These are phyloP conservation scores for Saitozyma sp. DNA, from an alignment of 768 basidiomycete genomes.

Conservation along the genomic window DNA sequence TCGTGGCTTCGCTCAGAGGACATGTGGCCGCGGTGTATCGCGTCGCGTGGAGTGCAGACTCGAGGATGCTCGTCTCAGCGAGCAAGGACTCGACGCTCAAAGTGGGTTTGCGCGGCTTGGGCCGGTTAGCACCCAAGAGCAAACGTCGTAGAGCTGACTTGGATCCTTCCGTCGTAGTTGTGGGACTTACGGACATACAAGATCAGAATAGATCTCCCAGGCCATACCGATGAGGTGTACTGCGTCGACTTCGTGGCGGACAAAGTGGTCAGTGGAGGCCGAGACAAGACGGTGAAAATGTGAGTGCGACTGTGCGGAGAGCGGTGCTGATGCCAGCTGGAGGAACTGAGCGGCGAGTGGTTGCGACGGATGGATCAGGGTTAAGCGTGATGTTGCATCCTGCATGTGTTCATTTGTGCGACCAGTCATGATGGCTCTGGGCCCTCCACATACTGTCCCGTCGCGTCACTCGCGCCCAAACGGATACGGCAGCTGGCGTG, in stretches of 20 bases:
- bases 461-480: no score
- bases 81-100: conserved; percentile 96
- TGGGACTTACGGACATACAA: conserved; percentile 98
- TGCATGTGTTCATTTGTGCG: no score
- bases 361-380: no score
- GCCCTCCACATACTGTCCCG: no score
- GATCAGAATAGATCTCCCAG: conserved; percentile 87
- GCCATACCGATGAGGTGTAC: conserved; percentile 97
- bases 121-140: neutral
- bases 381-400: no score
- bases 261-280: conserved; percentile 96
- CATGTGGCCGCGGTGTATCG: conserved; percentile 94
- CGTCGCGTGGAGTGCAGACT: conserved; percentile 92
- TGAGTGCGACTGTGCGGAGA: conserved; percentile 54
- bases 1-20: conserved; percentile 83
- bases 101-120: conserved; percentile 56
- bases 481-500: no score
- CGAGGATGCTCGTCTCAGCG: conserved; percentile 84
- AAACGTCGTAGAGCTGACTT: conserved; percentile 1
- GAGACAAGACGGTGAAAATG: conserved; percentile 91
- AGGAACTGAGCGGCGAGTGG: no score
- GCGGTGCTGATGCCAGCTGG: no score
- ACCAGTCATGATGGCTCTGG: no score
- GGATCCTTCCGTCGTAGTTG: conserved; percentile 58
- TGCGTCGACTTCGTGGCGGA: conserved; percentile 99